A percentile compares a stretch with the other conserved stretches of the same genome.
phyloP scores from a whole-genome alignment of 2,329 filamentous ascomycete species.

The Orbilia oligospora region DNA sequence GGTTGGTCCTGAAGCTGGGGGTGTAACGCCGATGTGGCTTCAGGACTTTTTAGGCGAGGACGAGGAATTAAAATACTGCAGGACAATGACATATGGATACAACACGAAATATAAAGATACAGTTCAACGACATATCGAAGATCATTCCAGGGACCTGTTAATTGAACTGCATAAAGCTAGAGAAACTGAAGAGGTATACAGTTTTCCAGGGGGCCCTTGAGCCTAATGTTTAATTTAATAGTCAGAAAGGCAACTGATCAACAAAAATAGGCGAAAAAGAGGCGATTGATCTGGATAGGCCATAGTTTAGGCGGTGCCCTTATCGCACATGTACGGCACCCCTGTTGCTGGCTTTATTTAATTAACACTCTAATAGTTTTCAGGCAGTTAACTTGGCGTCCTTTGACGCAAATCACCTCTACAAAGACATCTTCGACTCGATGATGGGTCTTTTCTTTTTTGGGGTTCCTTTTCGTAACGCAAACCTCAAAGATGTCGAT shows the following conservation, averaged over 20 bases:
- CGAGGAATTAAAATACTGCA: constrained; percentile 41
- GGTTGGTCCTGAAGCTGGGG: constrained; percentile 6
- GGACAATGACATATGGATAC: constrained; percentile 61
- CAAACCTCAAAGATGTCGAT: constrained; percentile 34
- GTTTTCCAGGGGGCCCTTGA: background rate
- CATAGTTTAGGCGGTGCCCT: constrained; percentile 48
- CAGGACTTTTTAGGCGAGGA: constrained; percentile 58
- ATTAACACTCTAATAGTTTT: background rate
- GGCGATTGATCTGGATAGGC: constrained; percentile 37
- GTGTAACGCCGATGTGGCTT: constrained; percentile 58
- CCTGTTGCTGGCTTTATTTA: too few species aligned
- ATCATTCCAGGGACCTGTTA: constrained; percentile 49
- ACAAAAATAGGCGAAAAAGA: constrained; percentile 23
- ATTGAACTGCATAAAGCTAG: constrained; percentile 50
- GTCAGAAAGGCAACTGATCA: background rate
- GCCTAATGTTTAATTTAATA: background rate
- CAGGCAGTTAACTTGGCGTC: constrained; percentile 36
- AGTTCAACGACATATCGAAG: constrained; percentile 17
- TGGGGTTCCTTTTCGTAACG: constrained; percentile 33
- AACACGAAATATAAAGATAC: constrained; percentile 53
- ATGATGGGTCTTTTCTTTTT: constrained; percentile 26
- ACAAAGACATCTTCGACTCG: constrained; percentile 33
- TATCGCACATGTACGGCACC: constrained; percentile 35
- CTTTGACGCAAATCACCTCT: background rate
- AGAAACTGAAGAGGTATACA: constrained; percentile 38